Conservation (phyloP, 495 filamentous ascomycete genomes). For the Daldinia bambusicola region DNA sequence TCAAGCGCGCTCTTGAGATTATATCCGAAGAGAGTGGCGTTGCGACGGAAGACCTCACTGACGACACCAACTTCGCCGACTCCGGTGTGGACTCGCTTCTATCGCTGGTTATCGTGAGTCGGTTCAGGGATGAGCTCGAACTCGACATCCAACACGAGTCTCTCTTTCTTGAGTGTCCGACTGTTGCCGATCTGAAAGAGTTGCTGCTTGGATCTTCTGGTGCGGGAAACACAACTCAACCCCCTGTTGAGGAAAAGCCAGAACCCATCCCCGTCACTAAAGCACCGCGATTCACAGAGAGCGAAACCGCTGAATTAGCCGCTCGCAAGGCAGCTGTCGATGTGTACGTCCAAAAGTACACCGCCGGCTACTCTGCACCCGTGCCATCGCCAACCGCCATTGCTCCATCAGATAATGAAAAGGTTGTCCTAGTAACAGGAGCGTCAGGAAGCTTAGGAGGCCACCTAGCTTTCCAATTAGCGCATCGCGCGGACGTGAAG, state of each 20-base stretch:
- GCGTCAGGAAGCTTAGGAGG: slow-evolving; percentile 57
- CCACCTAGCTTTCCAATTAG: slow-evolving; percentile 55
- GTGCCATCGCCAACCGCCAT: background rate
- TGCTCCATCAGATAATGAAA: background rate
- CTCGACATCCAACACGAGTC: slow-evolving; percentile 53
- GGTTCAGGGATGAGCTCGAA: slow-evolving; percentile 57
- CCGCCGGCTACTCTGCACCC: background rate
- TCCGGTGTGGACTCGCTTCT: slow-evolving; percentile 61
- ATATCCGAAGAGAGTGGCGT: slow-evolving; percentile 52
- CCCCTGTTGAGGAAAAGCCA: background rate
- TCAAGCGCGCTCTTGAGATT: slow-evolving; percentile 1
- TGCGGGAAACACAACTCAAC: background rate
- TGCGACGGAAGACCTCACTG: slow-evolving; percentile 59
- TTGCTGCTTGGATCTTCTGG: background rate
- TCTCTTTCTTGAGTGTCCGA: slow-evolving; percentile 52
- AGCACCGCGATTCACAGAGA: slow-evolving; percentile 2
- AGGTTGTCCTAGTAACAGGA: slow-evolving; percentile 61
- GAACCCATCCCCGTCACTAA: background rate
- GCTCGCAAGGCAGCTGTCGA: background rate
- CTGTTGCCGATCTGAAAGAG: slow-evolving; percentile 7
- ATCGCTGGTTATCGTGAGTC: slow-evolving; percentile 55
- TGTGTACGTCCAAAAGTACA: background rate
- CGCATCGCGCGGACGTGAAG: slow-evolving; percentile 47
- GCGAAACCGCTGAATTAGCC: background rate
- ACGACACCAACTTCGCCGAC: slow-evolving; percentile 54